phyloP scores from a whole-genome alignment of 1,284 basidiomycete species.

The Melampsora larici-populina region DNA sequence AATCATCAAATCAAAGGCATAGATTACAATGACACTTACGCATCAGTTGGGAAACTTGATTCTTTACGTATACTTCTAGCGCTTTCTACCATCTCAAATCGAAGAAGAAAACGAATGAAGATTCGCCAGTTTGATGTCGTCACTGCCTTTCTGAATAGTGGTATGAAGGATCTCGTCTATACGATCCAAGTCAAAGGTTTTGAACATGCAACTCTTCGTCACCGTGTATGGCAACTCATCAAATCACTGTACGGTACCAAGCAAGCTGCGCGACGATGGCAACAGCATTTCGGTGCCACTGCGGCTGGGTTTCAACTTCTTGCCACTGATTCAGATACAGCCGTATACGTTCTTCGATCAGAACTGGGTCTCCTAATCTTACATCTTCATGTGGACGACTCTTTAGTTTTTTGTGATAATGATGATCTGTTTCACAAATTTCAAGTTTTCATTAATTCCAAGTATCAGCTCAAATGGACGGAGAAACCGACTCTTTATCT shows the following conservation, averaged over 20 bases:
- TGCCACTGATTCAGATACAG: not conserved
- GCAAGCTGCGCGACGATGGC: no score
- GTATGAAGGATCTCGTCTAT: not conserved
- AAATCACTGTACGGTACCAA: not conserved
- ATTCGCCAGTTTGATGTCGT: not conserved
- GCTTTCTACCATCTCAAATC: not conserved
- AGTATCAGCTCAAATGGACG: no score
- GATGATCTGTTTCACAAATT: no score
- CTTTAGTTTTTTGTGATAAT: no score
- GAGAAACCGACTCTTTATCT: no score
- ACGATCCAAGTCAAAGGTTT: not conserved
- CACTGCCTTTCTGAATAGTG: not conserved
- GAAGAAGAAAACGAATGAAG: no score
- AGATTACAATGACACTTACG: not conserved
- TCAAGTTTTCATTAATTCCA: no score
- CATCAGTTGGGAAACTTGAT: constrained; percentile 2
- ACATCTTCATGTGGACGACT: no score
- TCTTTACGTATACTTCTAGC: not conserved
- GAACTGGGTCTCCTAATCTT: no score
- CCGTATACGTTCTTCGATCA: no score
- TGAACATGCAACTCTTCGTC: not conserved
- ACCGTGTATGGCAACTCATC: not conserved
- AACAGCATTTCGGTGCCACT: not conserved
- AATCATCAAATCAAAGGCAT: constrained; percentile 25
- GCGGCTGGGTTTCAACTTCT: not conserved